phyloP scores from a whole-genome alignment of 2,329 filamentous ascomycete genomes.

The Curvularia sp. region DNA sequence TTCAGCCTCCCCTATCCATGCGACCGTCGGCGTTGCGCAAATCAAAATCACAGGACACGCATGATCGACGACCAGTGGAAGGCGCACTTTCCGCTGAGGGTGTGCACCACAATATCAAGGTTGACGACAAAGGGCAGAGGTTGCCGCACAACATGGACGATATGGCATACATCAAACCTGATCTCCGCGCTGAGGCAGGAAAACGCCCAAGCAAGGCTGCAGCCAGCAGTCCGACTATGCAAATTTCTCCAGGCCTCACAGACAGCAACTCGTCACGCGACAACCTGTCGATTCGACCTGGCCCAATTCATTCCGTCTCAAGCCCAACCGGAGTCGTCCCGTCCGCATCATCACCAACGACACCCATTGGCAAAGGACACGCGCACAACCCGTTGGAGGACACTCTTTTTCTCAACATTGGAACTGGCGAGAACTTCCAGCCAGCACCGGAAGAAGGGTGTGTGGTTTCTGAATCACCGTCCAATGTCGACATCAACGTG shows the following conservation, averaged over 20 bases:
- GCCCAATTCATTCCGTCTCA: slow-evolving; percentile 30
- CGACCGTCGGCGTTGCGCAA: slow-evolving; percentile 51
- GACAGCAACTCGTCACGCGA: slow-evolving; percentile 42
- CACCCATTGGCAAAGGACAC: slow-evolving; percentile 59
- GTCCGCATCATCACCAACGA: slow-evolving; percentile 34
- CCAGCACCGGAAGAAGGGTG: slow-evolving; percentile 45
- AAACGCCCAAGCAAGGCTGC: slow-evolving; percentile 16
- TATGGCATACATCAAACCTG: slow-evolving; percentile 30
- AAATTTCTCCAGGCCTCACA: slow-evolving; percentile 19
- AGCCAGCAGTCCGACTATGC: slow-evolving; percentile 30
- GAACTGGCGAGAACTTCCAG: slow-evolving; percentile 64
- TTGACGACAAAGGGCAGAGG: slow-evolving; percentile 41
- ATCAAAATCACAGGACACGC: slow-evolving; percentile 59
- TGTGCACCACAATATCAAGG: slow-evolving; percentile 57
- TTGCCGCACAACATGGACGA: slow-evolving; percentile 30
- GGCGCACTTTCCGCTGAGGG: slow-evolving; percentile 61
- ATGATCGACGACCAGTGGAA: slow-evolving; percentile 60
- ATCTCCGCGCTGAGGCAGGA: slow-evolving; percentile 19
- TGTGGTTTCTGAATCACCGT: slow-evolving; percentile 82
- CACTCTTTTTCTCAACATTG: slow-evolving; percentile 77
- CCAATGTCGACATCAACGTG: slow-evolving; percentile 82
- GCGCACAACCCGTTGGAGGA: slow-evolving; percentile 70
- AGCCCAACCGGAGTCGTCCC: slow-evolving; percentile 19
- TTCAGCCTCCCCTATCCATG: slow-evolving; percentile 64
- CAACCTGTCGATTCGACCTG: slow-evolving; percentile 43